phyloP scores from a whole-genome alignment of 495 filamentous ascomycete genomes.

The Xylaria scruposa region DNA sequence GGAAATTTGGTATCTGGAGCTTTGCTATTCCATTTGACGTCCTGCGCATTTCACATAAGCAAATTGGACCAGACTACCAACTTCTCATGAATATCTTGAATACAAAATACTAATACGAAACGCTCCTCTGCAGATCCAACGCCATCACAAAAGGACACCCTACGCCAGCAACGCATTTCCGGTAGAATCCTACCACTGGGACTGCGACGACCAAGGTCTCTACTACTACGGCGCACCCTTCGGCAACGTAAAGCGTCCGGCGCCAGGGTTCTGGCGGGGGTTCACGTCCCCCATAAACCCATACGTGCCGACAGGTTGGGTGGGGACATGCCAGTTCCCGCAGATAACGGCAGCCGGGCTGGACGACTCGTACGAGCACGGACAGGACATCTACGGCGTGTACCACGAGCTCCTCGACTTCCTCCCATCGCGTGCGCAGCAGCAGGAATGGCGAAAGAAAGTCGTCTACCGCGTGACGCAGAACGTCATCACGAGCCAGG shows the following conservation, averaged over 20 bases:
- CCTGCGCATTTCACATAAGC: too few relatives aligned
- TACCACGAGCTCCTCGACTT: conserved; percentile 67
- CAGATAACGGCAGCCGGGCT: conserved; percentile 71
- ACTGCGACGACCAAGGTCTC: conserved; percentile 66
- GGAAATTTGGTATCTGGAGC: background rate
- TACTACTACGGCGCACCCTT: conserved; percentile 65
- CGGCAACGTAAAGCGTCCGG: conserved; percentile 42
- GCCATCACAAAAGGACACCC: conserved; percentile 76
- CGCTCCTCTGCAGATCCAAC: conserved; percentile 60
- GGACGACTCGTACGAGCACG: conserved; percentile 71
- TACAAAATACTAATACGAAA: conserved; percentile 13
- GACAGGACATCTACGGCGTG: conserved; percentile 66
- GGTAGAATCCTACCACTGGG: conserved; percentile 67
- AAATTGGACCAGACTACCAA: background rate
- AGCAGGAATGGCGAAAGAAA: conserved; percentile 43
- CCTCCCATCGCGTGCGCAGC: conserved; percentile 50
- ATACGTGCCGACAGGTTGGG: conserved; percentile 62
- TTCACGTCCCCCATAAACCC: conserved; percentile 64
- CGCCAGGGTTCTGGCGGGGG: conserved; percentile 62
- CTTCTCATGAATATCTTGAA: background rate
- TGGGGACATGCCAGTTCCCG: conserved; percentile 72
- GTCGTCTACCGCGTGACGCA: conserved; percentile 68
- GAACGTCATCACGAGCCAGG: conserved; percentile 74
- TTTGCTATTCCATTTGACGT: too few relatives aligned
- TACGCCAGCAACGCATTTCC: conserved; percentile 73